phyloP scores from a whole-genome alignment of 2,329 filamentous ascomycete species.

The Ophiostoma sp. region DNA sequence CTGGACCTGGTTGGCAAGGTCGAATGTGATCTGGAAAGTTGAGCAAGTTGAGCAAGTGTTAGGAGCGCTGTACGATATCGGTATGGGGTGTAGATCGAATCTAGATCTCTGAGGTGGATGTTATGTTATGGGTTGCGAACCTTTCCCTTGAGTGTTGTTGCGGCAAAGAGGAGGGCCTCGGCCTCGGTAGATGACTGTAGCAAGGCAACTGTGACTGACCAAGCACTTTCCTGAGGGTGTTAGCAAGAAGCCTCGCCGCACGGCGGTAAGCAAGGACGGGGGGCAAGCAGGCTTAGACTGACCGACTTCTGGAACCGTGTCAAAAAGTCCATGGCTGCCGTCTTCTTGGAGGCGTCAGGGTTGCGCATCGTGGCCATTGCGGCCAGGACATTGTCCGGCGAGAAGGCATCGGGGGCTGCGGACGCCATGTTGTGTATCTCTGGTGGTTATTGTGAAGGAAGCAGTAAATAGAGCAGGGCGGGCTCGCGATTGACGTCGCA shows the following conservation, averaged over 20 bases:
- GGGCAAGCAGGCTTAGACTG: constrained; percentile 37
- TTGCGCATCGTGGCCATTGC: constrained; percentile 90
- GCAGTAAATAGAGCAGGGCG: neutral
- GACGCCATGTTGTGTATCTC: constrained; percentile 6
- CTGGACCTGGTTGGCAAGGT: constrained; percentile 79
- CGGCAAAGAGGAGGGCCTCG: constrained; percentile 89
- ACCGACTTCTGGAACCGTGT: constrained; percentile 98
- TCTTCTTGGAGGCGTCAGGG: constrained; percentile 76
- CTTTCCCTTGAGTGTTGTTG: constrained; percentile 96
- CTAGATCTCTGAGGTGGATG: constrained; percentile 25
- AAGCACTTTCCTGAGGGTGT: constrained; percentile 68
- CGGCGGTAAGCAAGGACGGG: constrained; percentile 3
- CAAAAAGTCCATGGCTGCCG: constrained; percentile 78
- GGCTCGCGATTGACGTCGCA: constrained; percentile 4
- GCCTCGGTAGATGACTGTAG: constrained; percentile 74
- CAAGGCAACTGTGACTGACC: constrained; percentile 81
- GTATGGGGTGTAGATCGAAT: constrained; percentile 11
- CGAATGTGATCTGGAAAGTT: constrained; percentile 76
- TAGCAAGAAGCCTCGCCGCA: neutral
- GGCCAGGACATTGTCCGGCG: constrained; percentile 68
- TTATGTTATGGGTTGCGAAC: constrained; percentile 43
- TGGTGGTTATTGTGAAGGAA: neutral
- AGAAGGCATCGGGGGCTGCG: constrained; percentile 56
- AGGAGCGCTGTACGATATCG: constrained; percentile 17
- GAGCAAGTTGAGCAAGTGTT: constrained; percentile 6